Evolutionary conservation across 768 basidiomycete species (phyloP), one percentile per base, ranked within the genome.

Genomic region (Termitomyces sp.): DNA sequence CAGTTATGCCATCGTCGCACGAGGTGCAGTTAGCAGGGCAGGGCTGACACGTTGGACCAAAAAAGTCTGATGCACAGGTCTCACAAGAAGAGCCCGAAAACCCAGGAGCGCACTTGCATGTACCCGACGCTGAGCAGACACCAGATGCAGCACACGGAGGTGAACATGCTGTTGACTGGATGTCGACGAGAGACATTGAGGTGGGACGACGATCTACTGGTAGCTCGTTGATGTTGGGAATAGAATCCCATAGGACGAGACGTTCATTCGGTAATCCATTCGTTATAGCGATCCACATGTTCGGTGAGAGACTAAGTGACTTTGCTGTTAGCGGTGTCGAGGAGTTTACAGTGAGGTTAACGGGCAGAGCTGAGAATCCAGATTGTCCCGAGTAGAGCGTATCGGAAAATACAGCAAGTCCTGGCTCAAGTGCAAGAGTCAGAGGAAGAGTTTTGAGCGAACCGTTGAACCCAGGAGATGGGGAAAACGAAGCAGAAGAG

Each of bases 1-100:
- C 92, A 0, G 82, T 80, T 41, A 86, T 81, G 13, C 92, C 92
- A 5, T 89, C 86, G 61, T 92, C 87, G 68, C 92, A 94, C 5
- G 79, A 70, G 0, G 72, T 65, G 66, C 92, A 93, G 3, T 79
- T 81, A 2, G 74, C 67, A 0, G 87, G 87, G 58, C 90, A 92
- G 2, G 83, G 66, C 55, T 82, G 74, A 69, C 92, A 94, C 0
- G 69, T 67, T 0, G 84, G 75, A 0, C 92, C 92, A 64, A 87
- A 94, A 70, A 85, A 85, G 0, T 86, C 86, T 2, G 75, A 26
- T 1, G 81, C 72, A 64, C 92, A 94, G 1, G 80, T 75, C 66
- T 92, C 90, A 74, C 92, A 94, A 1, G 86, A 85, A 18, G 82
- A 67, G 0, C 92, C 91, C 1, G 76, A 80, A 66, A 92, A 94